Conservation (phyloP, 2,329 filamentous ascomycete genomes). For the Chaetomium strumarium region DNA sequence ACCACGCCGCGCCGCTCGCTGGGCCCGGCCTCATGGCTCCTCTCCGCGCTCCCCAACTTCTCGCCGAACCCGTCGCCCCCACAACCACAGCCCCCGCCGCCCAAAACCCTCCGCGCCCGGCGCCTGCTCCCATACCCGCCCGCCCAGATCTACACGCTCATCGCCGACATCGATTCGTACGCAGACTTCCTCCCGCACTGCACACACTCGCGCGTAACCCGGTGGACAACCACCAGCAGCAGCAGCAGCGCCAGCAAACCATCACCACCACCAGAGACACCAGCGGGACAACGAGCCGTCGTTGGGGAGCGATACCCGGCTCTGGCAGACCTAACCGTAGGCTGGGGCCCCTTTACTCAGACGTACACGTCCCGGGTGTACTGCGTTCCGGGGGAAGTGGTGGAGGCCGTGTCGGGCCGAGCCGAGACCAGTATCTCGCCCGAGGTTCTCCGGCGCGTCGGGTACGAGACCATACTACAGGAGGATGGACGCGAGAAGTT, state of each 20-base stretch:
- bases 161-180: slow-evolving; percentile 86
- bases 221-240: slow-evolving; percentile 47
- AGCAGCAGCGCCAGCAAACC: slow-evolving; percentile 33
- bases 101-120: slow-evolving; percentile 64
- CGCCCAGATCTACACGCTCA: slow-evolving; percentile 69
- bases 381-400: slow-evolving; percentile 65
- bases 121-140: slow-evolving; percentile 73
- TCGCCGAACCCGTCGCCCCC: not conserved
- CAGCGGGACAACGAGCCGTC: not conserved
- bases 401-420: slow-evolving; percentile 70
- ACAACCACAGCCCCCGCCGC: slow-evolving; percentile 25
- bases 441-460: slow-evolving; percentile 28
- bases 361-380: slow-evolving; percentile 73
- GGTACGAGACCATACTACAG: slow-evolving; percentile 15
- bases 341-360: slow-evolving; percentile 79
- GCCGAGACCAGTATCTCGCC: slow-evolving; percentile 42
- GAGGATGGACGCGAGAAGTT: slow-evolving; percentile 18
- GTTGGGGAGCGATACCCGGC: slow-evolving; percentile 49
- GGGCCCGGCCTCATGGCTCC: slow-evolving; percentile 5
- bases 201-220: slow-evolving; percentile 67
- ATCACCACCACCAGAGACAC: slow-evolving; percentile 34
- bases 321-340: slow-evolving; percentile 72
- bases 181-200: slow-evolving; percentile 88
- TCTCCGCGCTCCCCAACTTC: slow-evolving; percentile 14
- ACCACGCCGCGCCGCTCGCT: not conserved